Percentiles rank a stretch among this genome's conserved stretches.
These are phyloP conservation scores for Pichia kudriavzevii DNA, from an alignment of 1,139 yeast species.

Conservation along the genomic window DNA sequence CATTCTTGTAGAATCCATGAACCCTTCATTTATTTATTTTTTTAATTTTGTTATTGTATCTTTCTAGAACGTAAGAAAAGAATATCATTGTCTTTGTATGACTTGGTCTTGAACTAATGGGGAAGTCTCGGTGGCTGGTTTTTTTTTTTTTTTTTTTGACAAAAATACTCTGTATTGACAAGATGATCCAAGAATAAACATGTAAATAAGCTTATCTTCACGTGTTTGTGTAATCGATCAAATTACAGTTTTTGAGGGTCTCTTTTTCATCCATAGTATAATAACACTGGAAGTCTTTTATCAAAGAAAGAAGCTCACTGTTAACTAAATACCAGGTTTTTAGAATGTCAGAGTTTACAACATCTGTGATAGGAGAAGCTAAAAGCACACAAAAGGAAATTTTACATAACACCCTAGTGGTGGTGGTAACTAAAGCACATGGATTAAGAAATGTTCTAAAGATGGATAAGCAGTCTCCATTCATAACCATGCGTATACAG, in stretches of 20 bases:
- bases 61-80: too few species aligned
- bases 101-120: neutral
- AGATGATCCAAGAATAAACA: too few species aligned
- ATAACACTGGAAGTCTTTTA: too few species aligned
- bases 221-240: too few species aligned
- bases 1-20: neutral
- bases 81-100: neutral
- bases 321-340: neutral
- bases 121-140: neutral
- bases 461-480: conserved; percentile 85
- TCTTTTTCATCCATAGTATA: too few species aligned
- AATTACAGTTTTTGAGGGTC: too few species aligned
- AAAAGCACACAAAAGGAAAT: neutral
- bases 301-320: too few species aligned
- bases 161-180: too few species aligned
- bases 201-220: too few species aligned
- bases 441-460: conserved; percentile 79
- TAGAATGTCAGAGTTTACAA: conserved; percentile 11
- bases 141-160: too few species aligned
- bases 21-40: neutral
- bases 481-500: conserved; percentile 74
- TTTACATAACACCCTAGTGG: conserved; percentile 24
- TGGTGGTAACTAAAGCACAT: conserved; percentile 38
- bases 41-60: too few species aligned
- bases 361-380: conserved; percentile 8